Base-by-base conservation (phyloP, 192 early-diverging fungal species). In the Umbelopsis vinacea region DNA sequence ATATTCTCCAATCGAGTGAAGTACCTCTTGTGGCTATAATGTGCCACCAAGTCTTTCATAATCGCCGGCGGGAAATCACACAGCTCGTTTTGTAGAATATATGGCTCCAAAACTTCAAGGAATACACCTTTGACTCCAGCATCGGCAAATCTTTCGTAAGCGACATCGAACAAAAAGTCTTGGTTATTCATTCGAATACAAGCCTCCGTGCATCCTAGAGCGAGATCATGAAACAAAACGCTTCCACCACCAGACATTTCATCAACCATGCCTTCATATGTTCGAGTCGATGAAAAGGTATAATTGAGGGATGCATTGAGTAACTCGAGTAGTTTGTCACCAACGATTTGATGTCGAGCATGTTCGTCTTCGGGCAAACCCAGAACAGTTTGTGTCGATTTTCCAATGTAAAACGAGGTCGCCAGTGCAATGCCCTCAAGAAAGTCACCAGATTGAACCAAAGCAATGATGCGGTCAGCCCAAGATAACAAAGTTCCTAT, bases 281-380 rank as follows among this genome's bases (percentile, higher is more conserved):
- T 81, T 11, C 83, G 63, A 45, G 80, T 80, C 10, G 77, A 77
- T 9, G 86, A 87, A 68, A 89, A 89, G 0, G 85, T 79, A 48
- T 87, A 86, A 63, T 87, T 87, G 21, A 89, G 70, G 6, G 84
- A 85, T 19, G 80, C 81, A 8, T 69, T 76, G 29, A 89, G 67
- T 26, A 89, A 78, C 17, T 87, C 84, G 68, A 85, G 84, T 19
- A 89, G 74, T 55, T 84, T 81, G 52, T 87, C 84, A 4, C 87
- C 83, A 2, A 89, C 85, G 38, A 87, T 26, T 46, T 80, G 68
- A 46, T 87, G 85, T 0, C 87, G 77, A 23, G 76, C 74, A 29
- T 77, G 70, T 77, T 91, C 85, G 52, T 85, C 79, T 48, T 87
- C 82, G 4, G 87, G 86, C 24, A 90, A 50, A 52, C 91, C 84